Evolutionary conservation across 345 rosid genomes (phyloP).

Genomic region (Pugionium dolabratum): DNA sequence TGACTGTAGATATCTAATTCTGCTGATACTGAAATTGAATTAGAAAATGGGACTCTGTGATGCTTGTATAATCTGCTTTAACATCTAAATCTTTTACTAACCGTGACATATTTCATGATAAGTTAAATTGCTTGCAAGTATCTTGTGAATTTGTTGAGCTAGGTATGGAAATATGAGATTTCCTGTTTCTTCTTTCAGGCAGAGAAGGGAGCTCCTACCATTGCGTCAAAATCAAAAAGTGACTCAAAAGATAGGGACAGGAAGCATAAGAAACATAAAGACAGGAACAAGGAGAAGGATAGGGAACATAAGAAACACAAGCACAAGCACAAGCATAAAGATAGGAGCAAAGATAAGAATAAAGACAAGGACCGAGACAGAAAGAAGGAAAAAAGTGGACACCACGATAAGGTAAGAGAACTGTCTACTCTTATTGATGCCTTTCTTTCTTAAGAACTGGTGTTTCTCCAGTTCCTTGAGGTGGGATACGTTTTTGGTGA

Average conservation of each 20-base stretch:
- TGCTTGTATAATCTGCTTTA: conserved; percentile 8
- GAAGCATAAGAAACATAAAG: conserved; percentile 87
- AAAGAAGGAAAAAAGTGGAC: conserved; percentile 72
- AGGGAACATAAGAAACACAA: conserved; percentile 88
- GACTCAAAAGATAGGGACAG: conserved; percentile 75
- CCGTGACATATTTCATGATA: background rate
- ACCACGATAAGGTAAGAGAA: conserved; percentile 71
- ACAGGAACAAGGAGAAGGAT: conserved; percentile 79
- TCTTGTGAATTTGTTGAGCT: conserved; percentile 10
- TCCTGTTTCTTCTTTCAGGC: conserved; percentile 43
- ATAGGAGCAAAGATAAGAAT: conserved; percentile 74
- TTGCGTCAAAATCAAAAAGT: conserved; percentile 65
- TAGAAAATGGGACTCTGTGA: conserved; percentile 4
- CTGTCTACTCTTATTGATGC: conserved; percentile 29
- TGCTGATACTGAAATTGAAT: background rate
- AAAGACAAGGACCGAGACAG: conserved; percentile 71
- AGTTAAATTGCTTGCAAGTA: conserved; percentile 8
- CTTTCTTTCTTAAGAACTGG: background rate
- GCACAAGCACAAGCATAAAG: conserved; percentile 63
- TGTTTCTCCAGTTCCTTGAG: background rate
- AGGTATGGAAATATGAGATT: conserved; percentile 4
- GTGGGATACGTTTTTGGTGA: background rate
- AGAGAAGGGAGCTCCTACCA: conserved; percentile 76
- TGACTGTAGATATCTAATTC: background rate
- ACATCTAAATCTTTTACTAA: background rate